phyloP scores from a whole-genome alignment of 2,329 filamentous ascomycete genomes.

The Aspergillus pseudonomiae region DNA sequence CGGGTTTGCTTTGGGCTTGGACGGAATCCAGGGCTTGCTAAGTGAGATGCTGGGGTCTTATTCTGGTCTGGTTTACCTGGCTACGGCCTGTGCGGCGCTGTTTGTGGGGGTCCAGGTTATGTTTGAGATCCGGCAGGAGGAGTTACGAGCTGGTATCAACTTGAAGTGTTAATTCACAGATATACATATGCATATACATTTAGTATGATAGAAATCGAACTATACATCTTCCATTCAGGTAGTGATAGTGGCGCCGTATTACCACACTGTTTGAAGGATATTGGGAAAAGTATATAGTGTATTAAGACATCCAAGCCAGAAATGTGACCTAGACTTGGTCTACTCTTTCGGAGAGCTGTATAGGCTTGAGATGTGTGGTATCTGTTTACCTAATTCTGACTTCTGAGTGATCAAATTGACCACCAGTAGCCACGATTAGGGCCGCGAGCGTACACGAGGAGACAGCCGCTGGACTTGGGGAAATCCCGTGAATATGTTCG shows the following conservation, averaged over 20 bases:
- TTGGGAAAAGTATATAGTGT: not conserved
- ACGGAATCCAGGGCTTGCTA: slow-evolving; percentile 79
- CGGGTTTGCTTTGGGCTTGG: slow-evolving; percentile 88
- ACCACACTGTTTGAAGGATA: not conserved
- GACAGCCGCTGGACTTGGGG: not conserved
- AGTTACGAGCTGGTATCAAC: slow-evolving; percentile 78
- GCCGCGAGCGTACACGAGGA: not conserved
- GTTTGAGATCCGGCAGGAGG: slow-evolving; percentile 90
- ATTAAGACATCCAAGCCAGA: not conserved
- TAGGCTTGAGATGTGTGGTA: not conserved
- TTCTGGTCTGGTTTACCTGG: slow-evolving; percentile 74
- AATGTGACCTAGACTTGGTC: not conserved
- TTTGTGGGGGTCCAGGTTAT: slow-evolving; percentile 91
- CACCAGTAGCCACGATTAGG: not conserved
- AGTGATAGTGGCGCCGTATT: not conserved
- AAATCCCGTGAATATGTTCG: not conserved
- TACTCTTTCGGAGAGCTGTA: too few relatives aligned
- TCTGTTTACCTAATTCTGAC: not conserved
- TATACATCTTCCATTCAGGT: not conserved
- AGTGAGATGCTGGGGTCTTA: slow-evolving; percentile 74
- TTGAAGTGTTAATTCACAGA: slow-evolving; percentile 69
- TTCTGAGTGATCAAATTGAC: not conserved
- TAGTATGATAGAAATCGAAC: not conserved
- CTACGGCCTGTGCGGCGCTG: slow-evolving; percentile 69
- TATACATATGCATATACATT: not conserved